Conservation (phyloP, 768 basidiomycete species). For the Amanita thiersii region DNA sequence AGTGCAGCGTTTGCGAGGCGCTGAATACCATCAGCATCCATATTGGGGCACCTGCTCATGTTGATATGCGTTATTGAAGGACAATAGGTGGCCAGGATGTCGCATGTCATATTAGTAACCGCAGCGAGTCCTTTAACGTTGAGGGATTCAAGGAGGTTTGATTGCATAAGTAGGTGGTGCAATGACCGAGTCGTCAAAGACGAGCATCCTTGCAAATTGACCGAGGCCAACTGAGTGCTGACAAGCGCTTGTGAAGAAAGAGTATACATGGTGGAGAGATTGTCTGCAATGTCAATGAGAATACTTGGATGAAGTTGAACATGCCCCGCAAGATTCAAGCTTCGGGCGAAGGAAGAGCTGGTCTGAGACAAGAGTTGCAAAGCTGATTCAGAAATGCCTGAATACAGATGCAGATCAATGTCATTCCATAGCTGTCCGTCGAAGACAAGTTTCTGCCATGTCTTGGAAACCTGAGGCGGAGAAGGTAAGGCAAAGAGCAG, state of each 20-base stretch:
- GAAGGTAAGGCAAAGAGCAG: not conserved
- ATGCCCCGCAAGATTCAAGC: slow-evolving; percentile 60
- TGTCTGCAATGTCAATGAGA: slow-evolving; percentile 44
- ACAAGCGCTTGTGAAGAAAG: slow-evolving; percentile 28
- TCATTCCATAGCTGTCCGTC: slow-evolving; percentile 84
- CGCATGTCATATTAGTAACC: slow-evolving; percentile 71
- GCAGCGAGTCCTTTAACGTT: slow-evolving; percentile 59
- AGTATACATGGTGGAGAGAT: too few relatives aligned
- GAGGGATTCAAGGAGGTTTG: slow-evolving; percentile 48
- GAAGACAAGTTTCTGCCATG: slow-evolving; percentile 67
- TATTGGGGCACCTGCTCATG: slow-evolving; percentile 59
- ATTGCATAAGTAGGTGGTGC: slow-evolving; percentile 60
- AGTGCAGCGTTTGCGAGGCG: slow-evolving; percentile 36
- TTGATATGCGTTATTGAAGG: slow-evolving; percentile 53
- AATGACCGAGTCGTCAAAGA: slow-evolving; percentile 58
- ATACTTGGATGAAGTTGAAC: slow-evolving; percentile 36
- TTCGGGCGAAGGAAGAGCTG: slow-evolving; percentile 58
- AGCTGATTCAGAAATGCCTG: slow-evolving; percentile 41
- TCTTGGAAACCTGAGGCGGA: slow-evolving; percentile 51
- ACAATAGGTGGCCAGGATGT: slow-evolving; percentile 53
- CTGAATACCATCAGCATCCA: slow-evolving; percentile 58
- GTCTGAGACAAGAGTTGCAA: slow-evolving; percentile 43
- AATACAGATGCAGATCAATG: slow-evolving; percentile 57
- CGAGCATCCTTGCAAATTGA: slow-evolving; percentile 71
- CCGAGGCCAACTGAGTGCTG: slow-evolving; percentile 58